Conservation (phyloP, 805 yeast species). For the Hemisphaericaspora nanyangensis region DNA sequence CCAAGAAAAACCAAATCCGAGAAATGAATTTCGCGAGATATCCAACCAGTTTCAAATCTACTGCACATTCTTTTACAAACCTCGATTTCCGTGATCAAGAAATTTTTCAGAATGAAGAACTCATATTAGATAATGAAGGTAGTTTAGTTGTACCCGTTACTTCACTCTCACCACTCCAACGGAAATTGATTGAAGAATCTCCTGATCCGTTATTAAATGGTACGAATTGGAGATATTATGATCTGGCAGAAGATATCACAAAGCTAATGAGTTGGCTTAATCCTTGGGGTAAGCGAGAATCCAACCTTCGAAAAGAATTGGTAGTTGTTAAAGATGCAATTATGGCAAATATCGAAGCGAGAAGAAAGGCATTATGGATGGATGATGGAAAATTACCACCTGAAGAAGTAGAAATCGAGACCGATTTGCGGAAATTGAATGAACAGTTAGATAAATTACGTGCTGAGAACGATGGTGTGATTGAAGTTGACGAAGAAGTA, state of each 20-base stretch:
- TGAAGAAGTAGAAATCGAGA: constrained; percentile 31
- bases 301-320: constrained; percentile 60
- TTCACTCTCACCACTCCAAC: constrained; percentile 37
- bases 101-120: constrained; percentile 10
- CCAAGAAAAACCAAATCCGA: constrained; percentile 9
- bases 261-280: constrained; percentile 62
- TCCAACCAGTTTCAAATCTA: constrained; percentile 16
- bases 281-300: constrained; percentile 72
- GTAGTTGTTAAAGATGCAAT: constrained; percentile 49
- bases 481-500: constrained; percentile 6
- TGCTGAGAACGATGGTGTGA: constrained; percentile 6
- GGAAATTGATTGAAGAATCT: constrained; percentile 66
- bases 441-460: constrained; percentile 12
- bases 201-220: constrained; percentile 51
- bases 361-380: constrained; percentile 51
- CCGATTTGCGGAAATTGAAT: constrained; percentile 34
- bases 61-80: constrained; percentile 25
- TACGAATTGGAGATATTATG: constrained; percentile 69
- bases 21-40: constrained; percentile 22
- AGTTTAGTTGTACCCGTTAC: constrained; percentile 9
- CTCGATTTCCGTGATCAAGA: constrained; percentile 22
- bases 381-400: constrained; percentile 31
- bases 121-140: constrained; percentile 17
- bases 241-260: constrained; percentile 54
- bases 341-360: constrained; percentile 50